These are phyloP conservation scores for Eucalyptus sp. DNA, from an alignment of 345 rosid genomes.

Conservation along the genomic window DNA sequence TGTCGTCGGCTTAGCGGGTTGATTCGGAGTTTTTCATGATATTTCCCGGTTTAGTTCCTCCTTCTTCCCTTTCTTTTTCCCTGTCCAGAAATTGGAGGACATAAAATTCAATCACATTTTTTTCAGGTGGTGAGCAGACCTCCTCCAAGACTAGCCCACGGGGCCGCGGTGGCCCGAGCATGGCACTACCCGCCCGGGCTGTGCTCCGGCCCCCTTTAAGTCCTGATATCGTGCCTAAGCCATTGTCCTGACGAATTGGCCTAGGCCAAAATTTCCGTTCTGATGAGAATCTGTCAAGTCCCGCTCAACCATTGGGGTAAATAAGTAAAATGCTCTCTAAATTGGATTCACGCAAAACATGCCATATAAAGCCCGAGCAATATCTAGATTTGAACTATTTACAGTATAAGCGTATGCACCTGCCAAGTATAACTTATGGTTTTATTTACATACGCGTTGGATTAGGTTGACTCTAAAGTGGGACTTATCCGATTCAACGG, in stretches of 20 bases:
- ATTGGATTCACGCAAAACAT: background rate
- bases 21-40: background rate
- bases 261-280: no score
- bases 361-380: no score
- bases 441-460: background rate
- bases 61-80: background rate
- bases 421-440: background rate
- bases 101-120: background rate
- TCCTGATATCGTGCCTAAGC: background rate
- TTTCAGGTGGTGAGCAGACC: background rate
- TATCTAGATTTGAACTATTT: no score
- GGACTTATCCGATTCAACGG: background rate
- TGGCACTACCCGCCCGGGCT: background rate
- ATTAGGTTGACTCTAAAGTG: background rate
- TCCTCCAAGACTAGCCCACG: background rate
- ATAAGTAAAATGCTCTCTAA: background rate
- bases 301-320: background rate
- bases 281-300: background rate
- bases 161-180: background rate
- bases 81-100: background rate
- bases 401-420: no score
- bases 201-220: background rate
- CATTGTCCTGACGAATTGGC: no score
- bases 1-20: constrained; percentile 14
- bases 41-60: background rate